Percentiles rank a stretch among this genome's conserved stretches.
phyloP scores from a whole-genome alignment of 1,139 yeast species.

The Suhomyces maxii region DNA sequence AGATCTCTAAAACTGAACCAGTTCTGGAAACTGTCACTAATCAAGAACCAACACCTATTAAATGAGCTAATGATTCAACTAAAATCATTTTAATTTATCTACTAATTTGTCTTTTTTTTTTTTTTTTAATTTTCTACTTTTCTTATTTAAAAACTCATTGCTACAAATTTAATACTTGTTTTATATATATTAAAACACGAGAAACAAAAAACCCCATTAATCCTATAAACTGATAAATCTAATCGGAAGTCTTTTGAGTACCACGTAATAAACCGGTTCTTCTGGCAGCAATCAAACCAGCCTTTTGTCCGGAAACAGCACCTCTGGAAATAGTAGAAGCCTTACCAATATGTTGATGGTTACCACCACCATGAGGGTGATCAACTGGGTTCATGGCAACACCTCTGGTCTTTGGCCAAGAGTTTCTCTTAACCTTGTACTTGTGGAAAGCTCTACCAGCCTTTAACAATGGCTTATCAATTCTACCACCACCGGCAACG shows the following conservation, averaged over 20 bases:
- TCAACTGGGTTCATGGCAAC: conserved; percentile 99
- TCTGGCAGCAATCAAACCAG: conserved; percentile 99
- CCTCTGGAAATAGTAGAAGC: conserved; percentile 99
- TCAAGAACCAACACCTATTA: too few relatives aligned
- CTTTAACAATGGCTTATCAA: conserved; percentile 98
- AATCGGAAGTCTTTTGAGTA: conserved; percentile 95
- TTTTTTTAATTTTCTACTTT: too few relatives aligned
- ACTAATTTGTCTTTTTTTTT: too few relatives aligned
- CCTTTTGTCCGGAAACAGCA: conserved; percentile 99
- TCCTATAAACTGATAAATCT: conserved; percentile 56
- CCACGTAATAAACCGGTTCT: conserved; percentile 99
- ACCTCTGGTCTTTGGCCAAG: conserved; percentile 99
- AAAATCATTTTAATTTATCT: too few relatives aligned
- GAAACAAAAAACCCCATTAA: conserved; percentile 6
- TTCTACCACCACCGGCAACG: conserved; percentile 99
- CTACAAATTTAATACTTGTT: conserved; percentile 1
- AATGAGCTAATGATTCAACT: too few relatives aligned
- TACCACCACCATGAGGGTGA: conserved; percentile 99
- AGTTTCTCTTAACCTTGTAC: conserved; percentile 98
- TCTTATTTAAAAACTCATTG: not conserved
- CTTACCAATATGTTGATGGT: conserved; percentile 99
- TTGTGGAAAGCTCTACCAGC: conserved; percentile 99
- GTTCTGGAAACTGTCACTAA: too few relatives aligned
- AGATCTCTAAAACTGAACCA: too few relatives aligned
- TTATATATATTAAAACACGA: conserved; percentile 8